Percentiles rank a stretch among this genome's conserved stretches.
These are phyloP conservation scores for Solanum pinnatisectum DNA, from an alignment of 257 asterid genomes.

Conservation along the genomic window DNA sequence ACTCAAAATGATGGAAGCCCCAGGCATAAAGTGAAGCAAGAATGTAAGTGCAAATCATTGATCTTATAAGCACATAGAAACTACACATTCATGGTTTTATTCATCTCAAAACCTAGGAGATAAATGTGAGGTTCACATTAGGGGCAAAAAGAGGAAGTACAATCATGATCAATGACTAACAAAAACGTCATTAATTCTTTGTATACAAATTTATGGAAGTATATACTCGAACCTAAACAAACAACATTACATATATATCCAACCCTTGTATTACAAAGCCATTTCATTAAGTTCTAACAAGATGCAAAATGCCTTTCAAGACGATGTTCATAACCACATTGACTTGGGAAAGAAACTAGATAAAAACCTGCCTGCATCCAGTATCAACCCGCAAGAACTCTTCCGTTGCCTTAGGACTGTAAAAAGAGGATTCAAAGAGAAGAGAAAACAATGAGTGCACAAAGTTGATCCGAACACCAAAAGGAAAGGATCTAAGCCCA, in stretches of 20 bases:
- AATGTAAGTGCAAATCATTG: background rate
- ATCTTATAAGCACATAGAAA: background rate
- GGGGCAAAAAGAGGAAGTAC: background rate
- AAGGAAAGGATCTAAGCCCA: background rate
- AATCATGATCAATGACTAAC: background rate
- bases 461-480: background rate
- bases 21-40: background rate
- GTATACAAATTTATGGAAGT: too few species aligned
- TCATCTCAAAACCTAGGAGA: background rate
- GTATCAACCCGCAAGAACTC: background rate
- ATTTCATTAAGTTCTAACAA: background rate
- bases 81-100: background rate
- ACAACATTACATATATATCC: background rate
- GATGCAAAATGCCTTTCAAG: background rate
- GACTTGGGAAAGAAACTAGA: background rate
- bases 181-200: background rate
- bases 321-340: background rate
- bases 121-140: background rate
- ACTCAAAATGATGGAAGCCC: background rate
- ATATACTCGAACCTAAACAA: background rate
- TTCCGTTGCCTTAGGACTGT: background rate
- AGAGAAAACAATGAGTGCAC: background rate
- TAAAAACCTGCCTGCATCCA: background rate
- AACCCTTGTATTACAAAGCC: background rate
- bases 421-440: background rate